Evolutionary conservation across 2,329 filamentous ascomycete species (phyloP), one percentile per base, ranked within the genome.

Genomic region (Verticillium tricorpus): DNA sequence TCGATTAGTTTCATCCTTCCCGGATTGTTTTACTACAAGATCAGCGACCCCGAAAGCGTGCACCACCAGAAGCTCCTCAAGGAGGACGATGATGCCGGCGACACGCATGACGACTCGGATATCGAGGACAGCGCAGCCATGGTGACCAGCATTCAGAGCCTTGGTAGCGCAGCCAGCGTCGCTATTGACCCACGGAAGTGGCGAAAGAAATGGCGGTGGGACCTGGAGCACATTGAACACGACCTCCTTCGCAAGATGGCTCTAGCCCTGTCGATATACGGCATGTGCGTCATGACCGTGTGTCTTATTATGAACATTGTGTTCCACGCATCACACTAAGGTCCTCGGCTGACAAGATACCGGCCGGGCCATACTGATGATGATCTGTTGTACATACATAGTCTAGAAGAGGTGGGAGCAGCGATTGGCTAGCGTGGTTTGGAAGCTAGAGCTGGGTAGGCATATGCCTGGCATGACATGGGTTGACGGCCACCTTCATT

Each of bases 21-120:
- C 0, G 95, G 95, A 0, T 78, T 99, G 4, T 99, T 99, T 75
- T 99, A 98, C 76, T 99, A 98, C 79, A 98, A 98, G 77, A 98
- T 99, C 63, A 96, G 92, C 14, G 88, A 92, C 28, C 95, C 95
- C 0, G 90, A 97, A 61, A 94, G 91, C 55, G 84, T 89, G 32
- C 87, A 94, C 65, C 93, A 97, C 69, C 94, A 97, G 73, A 86
- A 90, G 15, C 80, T 98, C 11, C 80, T 92, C 65, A 98, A 98
- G 74, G 93, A 95, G 70, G 92, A 97, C 67, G 95, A 98, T 69
- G 91, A 94, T 66, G 87, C 88, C n/a, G 81, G 85, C 40, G 89
- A 90, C 57, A 75, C 73, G 0, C 73, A 70, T 5, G 66, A 82
- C 31, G 81, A 82, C 9, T 78, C 77, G 1, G 85, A 85, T 40